A percentile compares a stretch with the other conserved stretches of the same genome.
phyloP scores from a whole-genome alignment of 202 grass and related monocot species.

The Zoysia matrella region DNA sequence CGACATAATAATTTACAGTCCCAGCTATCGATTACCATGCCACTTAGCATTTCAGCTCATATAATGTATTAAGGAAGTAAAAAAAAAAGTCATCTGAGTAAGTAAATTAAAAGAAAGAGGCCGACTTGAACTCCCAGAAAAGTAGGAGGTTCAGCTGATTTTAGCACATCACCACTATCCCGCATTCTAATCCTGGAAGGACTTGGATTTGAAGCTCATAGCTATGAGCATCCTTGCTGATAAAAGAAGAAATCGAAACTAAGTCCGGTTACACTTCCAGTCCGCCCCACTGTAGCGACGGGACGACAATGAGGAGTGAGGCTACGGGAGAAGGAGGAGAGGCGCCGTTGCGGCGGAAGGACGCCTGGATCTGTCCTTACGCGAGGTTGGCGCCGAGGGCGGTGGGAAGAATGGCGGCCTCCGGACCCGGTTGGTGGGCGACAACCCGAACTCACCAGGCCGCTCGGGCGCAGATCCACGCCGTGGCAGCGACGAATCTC shows the following conservation, averaged over 20 bases:
- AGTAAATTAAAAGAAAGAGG: neutral
- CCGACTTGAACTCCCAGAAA: neutral
- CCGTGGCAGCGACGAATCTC: constrained; percentile 24
- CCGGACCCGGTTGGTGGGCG: neutral
- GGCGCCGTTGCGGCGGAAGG: neutral
- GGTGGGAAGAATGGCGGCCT: neutral
- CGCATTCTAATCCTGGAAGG: no score
- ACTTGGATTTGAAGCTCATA: neutral
- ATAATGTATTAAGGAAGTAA: neutral
- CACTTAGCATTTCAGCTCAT: neutral
- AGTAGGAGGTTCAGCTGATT: neutral
- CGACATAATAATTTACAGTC: constrained; percentile 43
- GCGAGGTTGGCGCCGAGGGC: constrained; percentile 10
- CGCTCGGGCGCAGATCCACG: neutral
- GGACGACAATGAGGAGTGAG: neutral
- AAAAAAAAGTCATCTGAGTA: neutral
- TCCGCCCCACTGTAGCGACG: neutral
- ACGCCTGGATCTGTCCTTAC: constrained; percentile 32
- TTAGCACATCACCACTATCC: neutral
- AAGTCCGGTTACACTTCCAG: neutral
- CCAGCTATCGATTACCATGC: neutral
- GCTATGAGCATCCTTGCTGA: constrained; percentile 2
- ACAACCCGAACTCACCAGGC: neutral
- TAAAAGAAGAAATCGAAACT: neutral
- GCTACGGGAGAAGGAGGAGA: neutral